Evolutionary conservation across 2,329 filamentous ascomycete species (phyloP).

Genomic region (Cordyceps farinosa): DNA sequence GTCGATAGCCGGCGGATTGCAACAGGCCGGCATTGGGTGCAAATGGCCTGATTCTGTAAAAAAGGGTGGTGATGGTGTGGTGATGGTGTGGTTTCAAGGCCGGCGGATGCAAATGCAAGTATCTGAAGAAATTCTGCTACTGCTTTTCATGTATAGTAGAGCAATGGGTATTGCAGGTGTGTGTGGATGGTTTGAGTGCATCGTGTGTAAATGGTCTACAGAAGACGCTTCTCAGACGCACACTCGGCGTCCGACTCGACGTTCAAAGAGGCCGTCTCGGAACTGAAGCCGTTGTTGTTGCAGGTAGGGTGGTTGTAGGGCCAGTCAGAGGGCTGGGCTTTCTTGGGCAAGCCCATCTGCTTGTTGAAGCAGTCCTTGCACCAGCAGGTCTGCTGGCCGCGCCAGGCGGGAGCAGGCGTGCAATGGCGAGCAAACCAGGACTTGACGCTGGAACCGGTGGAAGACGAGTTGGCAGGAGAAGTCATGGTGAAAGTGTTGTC

Average conservation of each 20-base stretch:
- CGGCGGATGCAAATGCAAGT: background rate
- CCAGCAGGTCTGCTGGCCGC: slow-evolving; percentile 33
- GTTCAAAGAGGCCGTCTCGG: slow-evolving; percentile 8
- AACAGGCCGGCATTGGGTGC: background rate
- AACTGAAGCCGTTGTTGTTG: slow-evolving; percentile 15
- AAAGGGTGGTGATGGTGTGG: background rate
- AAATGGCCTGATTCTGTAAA: background rate
- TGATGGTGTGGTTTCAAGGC: background rate
- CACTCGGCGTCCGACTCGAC: background rate
- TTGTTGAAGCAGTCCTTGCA: slow-evolving; percentile 32
- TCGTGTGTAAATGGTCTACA: background rate
- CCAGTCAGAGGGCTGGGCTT: slow-evolving; percentile 8
- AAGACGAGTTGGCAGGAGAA: slow-evolving; percentile 20
- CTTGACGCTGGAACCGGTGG: slow-evolving; percentile 22
- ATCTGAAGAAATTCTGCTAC: background rate
- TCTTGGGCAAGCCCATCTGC: slow-evolving; percentile 6
- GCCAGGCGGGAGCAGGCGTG: slow-evolving; percentile 36
- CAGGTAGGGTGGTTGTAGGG: slow-evolving; percentile 12
- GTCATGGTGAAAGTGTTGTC: background rate
- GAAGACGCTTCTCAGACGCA: slow-evolving; percentile 8
- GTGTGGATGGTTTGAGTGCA: background rate
- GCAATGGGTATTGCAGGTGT: background rate
- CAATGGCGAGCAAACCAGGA: slow-evolving; percentile 41
- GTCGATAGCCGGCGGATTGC: slow-evolving; percentile 1
- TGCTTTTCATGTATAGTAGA: background rate